Conservation (phyloP, 139 green algal genomes). For the Trebouxia sp. region DNA sequence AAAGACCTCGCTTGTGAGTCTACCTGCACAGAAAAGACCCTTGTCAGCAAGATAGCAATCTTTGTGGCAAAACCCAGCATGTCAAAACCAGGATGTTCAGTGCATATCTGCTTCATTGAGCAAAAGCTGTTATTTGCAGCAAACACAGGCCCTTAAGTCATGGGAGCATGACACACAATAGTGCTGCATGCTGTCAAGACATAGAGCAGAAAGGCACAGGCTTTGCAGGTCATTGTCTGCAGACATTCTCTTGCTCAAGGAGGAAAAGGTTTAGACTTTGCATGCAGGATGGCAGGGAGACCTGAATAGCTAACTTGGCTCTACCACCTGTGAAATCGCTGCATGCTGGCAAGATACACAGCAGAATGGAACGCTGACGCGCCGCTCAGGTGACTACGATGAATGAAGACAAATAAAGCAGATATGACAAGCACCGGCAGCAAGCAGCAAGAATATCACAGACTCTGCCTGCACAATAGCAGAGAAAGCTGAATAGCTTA, state of each 20-base stretch:
- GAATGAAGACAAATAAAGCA: too few relatives aligned
- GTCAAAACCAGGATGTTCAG: too few relatives aligned
- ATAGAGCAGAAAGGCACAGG: neutral
- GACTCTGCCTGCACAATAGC: neutral
- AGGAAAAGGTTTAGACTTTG: too few relatives aligned
- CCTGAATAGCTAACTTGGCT: neutral
- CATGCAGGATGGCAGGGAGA: neutral
- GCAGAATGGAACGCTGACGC: too few relatives aligned
- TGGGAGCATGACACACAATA: too few relatives aligned
- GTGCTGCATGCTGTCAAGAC: neutral
- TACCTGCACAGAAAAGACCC: slow-evolving; percentile 43
- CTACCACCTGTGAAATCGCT: neutral
- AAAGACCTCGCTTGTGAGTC: slow-evolving; percentile 87
- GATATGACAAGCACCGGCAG: too few relatives aligned
- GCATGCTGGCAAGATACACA: neutral
- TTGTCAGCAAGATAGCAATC: neutral
- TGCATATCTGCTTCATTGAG: too few relatives aligned
- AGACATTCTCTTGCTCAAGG: too few relatives aligned
- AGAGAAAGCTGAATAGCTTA: neutral
- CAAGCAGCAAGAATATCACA: neutral
- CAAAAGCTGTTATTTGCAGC: too few relatives aligned
- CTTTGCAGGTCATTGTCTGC: neutral
- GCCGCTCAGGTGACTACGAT: too few relatives aligned
- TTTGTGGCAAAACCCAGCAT: too few relatives aligned
- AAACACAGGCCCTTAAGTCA: too few relatives aligned